These are phyloP conservation scores for Nemania abortiva DNA, from an alignment of 2,329 filamentous ascomycete species.

Conservation along the genomic window DNA sequence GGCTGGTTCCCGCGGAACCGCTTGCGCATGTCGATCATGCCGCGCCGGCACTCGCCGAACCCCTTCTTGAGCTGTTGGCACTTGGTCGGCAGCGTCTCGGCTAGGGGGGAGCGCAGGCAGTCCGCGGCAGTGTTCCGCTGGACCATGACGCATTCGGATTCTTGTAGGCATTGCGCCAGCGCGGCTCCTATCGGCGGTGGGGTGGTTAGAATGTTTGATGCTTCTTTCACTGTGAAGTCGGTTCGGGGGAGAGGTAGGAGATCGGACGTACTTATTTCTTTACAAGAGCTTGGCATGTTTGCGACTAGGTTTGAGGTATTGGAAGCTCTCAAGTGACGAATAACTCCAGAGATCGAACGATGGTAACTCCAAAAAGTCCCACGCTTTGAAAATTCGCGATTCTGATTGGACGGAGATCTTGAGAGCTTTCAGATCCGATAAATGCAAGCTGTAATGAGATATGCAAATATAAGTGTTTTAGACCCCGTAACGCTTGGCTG, in stretches of 20 bases:
- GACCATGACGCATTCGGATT: constrained; percentile 96
- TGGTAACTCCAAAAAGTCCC: not conserved
- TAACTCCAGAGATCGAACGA: constrained; percentile 15
- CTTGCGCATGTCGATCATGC: constrained; percentile 98
- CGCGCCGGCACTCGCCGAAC: constrained; percentile 94
- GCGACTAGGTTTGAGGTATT: constrained; percentile 10
- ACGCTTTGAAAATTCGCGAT: not conserved
- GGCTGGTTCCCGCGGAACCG: constrained; percentile 95
- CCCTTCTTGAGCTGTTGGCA: constrained; percentile 95
- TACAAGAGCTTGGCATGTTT: constrained; percentile 93
- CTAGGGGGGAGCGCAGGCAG: constrained; percentile 85
- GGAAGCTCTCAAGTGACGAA: not conserved
- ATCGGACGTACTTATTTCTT: constrained; percentile 84
- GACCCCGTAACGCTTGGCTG: not conserved
- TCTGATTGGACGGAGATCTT: constrained; percentile 16
- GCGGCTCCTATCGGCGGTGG: constrained; percentile 75
- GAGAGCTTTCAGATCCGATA: constrained; percentile 14
- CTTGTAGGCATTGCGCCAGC: constrained; percentile 92
- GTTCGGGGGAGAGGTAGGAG: constrained; percentile 7
- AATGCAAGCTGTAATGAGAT: constrained; percentile 5
- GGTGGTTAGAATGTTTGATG: constrained; percentile 9
- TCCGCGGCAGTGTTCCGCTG: constrained; percentile 87
- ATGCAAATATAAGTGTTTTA: constrained; percentile 1
- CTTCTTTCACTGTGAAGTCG: constrained; percentile 12
- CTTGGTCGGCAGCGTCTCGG: constrained; percentile 83